Percentiles rank a stretch among this genome's conserved stretches.
These are phyloP conservation scores for Piper betle DNA, from an alignment of 164 flowering plant genomes.

Conservation along the genomic window DNA sequence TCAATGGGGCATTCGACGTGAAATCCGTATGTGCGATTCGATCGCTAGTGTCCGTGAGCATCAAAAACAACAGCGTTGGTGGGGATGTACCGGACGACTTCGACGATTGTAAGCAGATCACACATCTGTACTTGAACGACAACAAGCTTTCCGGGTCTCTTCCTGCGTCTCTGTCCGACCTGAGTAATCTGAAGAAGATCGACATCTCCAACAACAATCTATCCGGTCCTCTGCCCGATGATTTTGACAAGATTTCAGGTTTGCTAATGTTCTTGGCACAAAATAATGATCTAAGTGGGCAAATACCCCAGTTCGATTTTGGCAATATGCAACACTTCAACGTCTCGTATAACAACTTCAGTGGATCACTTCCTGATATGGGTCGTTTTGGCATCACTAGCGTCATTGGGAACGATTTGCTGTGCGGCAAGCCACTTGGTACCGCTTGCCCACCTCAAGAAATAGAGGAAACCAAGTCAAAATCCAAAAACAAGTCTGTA, in stretches of 20 bases:
- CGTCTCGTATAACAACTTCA: conserved; percentile 38
- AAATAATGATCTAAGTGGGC: conserved; percentile 31
- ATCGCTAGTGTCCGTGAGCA: conserved; percentile 23
- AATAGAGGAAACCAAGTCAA: conserved; percentile 7
- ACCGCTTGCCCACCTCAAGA: conserved; percentile 12
- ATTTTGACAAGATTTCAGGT: conserved; percentile 31
- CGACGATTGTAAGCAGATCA: conserved; percentile 30
- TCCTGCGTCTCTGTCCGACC: conserved; percentile 24
- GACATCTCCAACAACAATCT: conserved; percentile 31
- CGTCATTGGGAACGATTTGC: conserved; percentile 23
- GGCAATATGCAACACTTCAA: conserved; percentile 28
- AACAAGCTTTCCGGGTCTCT: conserved; percentile 30
- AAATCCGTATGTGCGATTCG: conserved; percentile 17
- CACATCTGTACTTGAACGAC: conserved; percentile 18
- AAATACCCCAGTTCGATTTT: conserved; percentile 34
- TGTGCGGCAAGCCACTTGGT: conserved; percentile 39
- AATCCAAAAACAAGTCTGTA: conserved; percentile 9
- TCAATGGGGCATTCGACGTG: conserved; percentile 26
- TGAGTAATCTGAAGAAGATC: conserved; percentile 26
- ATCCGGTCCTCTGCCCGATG: conserved; percentile 39
- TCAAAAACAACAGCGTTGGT: conserved; percentile 23
- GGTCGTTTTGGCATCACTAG: conserved; percentile 12
- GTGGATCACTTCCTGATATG: conserved; percentile 30
- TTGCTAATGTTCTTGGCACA: conserved; percentile 27
- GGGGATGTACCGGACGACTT: conserved; percentile 26